Base-by-base conservation (phyloP, 805 yeast species). In the Blastobotrys parvus region DNA sequence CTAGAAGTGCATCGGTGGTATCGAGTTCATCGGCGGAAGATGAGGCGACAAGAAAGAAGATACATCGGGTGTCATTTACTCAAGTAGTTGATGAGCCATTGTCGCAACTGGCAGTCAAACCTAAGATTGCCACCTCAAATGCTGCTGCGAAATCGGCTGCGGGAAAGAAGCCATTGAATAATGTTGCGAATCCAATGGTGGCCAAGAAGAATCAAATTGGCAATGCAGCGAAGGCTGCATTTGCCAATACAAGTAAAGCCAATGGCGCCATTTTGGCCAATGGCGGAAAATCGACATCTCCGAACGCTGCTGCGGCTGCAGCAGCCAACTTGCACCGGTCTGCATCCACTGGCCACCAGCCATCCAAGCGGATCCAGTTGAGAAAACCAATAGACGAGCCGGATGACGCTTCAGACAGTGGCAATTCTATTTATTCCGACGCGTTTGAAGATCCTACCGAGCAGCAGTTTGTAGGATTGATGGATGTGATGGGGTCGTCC, bases 1-100 rank as follows among this genome's bases (percentile, higher is more conserved):
- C 48, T 6, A 38, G 42, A 23, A 30, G 42, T 16, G 41, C 49
- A 16, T 42, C 41, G 10, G 38, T 46, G 32, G 46, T 39, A 11
- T 50, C 51, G 17, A 20, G 20, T 11, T 38, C 40, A 3, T 41
- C 42, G 23, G 6, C 21, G 20, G 35, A 41, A 33, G 44, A 35
- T 15, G 37, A n/a, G n/a, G n/a, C n/a, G n/a, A n/a, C n/a, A n/a
- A n/a, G n/a, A n/a, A n/a, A n/a, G n/a, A n/a, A n/a, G n/a, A n/a
- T n/a, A n/a, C n/a, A n/a, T n/a, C n/a, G n/a, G n/a, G n/a, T n/a
- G n/a, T n/a, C n/a, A n/a, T n/a, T n/a, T n/a, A n/a, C n/a, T n/a
- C n/a, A n/a, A n/a, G n/a, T n/a, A n/a, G n/a, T n/a, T n/a, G n/a
- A n/a, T n/a, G n/a, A n/a, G n/a, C n/a, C n/a, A n/a, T n/a, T n/a